phyloP scores from a whole-genome alignment of 148 eudicot genomes.

The Mesembryanthemum crystallinum region DNA sequence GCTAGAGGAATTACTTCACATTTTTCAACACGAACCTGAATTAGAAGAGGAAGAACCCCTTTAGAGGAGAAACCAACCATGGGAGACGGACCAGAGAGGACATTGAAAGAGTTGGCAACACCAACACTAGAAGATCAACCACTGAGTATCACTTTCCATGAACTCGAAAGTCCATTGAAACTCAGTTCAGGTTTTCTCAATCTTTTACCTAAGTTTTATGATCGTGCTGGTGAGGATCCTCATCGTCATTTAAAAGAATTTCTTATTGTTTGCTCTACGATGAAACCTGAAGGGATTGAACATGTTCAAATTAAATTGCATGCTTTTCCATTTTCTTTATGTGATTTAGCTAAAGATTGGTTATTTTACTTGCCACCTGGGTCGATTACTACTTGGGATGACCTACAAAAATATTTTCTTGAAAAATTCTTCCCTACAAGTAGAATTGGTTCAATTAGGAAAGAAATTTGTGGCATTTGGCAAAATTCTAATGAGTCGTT shows the following conservation, averaged over 20 bases:
- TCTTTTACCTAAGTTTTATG: no score
- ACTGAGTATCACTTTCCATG: not conserved
- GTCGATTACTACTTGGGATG: conserved; percentile 6
- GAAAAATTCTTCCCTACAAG: not conserved
- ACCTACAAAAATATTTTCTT: not conserved
- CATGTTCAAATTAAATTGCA: conserved; percentile 11
- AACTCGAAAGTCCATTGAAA: not conserved
- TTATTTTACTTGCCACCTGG: conserved; percentile 9
- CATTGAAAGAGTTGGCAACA: not conserved
- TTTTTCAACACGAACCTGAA: no score
- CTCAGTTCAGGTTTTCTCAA: no score
- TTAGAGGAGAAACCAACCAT: no score
- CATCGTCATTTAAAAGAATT: no score
- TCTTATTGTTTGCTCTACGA: no score
- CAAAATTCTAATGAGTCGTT: conserved; percentile 3
- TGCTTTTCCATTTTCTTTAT: conserved; percentile 12
- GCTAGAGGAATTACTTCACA: no score
- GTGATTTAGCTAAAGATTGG: conserved; percentile 21
- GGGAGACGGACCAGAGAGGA: not conserved
- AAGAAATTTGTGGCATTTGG: conserved; percentile 19
- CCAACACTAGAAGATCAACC: not conserved
- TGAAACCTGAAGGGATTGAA: no score
- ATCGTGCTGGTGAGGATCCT: no score
- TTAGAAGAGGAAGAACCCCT: no score
- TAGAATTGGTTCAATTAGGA: conserved; percentile 1